Percentiles rank a stretch among this genome's conserved stretches.
Evolutionary conservation across 306 rosid species (phyloP).

Genomic region (Cicer cuneatum): DNA sequence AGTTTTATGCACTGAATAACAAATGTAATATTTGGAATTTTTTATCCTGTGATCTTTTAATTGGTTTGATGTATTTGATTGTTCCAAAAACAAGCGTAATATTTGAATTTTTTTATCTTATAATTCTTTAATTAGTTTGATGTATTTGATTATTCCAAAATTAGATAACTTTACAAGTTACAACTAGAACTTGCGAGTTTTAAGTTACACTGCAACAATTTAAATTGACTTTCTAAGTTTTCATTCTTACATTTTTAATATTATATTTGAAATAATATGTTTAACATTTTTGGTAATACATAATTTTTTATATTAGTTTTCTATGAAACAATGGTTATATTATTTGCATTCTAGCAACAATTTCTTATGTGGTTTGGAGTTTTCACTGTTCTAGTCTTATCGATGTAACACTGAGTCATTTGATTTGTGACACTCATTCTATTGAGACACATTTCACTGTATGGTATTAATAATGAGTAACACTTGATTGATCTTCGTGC

Average conservation of each 20-base stretch:
- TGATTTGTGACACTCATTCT: conserved; percentile 1
- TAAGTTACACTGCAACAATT: neutral
- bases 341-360: too few relatives aligned
- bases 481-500: conserved; percentile 35
- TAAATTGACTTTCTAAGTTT: neutral
- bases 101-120: too few relatives aligned
- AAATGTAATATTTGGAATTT: conserved; percentile 54
- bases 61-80: too few relatives aligned
- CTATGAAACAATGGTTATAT: too few relatives aligned
- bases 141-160: conserved; percentile 14
- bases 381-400: too few relatives aligned
- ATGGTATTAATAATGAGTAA: neutral
- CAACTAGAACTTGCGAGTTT: neutral
- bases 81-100: too few relatives aligned
- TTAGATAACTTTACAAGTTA: conserved; percentile 5
- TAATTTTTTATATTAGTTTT: too few relatives aligned
- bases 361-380: too few relatives aligned
- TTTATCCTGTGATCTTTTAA: conserved; percentile 36
- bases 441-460: conserved; percentile 18
- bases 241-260: neutral
- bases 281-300: too few relatives aligned
- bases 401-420: neutral
- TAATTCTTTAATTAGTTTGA: conserved; percentile 6
- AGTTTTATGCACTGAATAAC: too few relatives aligned
- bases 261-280: neutral